A percentile compares a stretch with the other conserved stretches of the same genome.
phyloP scores from a whole-genome alignment of 2,329 filamentous ascomycete genomes.

The Scytalidium sp. region DNA sequence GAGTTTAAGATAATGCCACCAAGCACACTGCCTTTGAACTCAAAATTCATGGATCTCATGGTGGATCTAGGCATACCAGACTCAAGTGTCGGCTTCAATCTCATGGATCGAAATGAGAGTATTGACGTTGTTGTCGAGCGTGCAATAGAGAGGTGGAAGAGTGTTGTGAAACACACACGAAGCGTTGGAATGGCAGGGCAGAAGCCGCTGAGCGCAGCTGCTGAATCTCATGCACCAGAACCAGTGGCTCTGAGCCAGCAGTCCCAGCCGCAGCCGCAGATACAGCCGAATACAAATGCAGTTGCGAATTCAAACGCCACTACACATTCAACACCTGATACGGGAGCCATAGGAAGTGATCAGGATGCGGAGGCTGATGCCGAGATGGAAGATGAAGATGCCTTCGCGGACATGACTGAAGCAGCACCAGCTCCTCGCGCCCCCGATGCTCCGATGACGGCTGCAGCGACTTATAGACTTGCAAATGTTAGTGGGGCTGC shows the following conservation, averaged over 20 bases:
- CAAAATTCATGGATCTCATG: slow-evolving; percentile 43
- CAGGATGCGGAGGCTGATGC: slow-evolving; percentile 29
- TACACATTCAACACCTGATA: slow-evolving; percentile 19
- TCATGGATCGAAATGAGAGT: slow-evolving; percentile 51
- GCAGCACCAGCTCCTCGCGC: slow-evolving; percentile 8
- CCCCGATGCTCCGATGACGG: slow-evolving; percentile 15
- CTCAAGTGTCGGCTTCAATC: slow-evolving; percentile 40
- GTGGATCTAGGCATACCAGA: slow-evolving; percentile 42
- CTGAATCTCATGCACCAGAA: slow-evolving; percentile 6
- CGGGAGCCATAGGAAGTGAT: slow-evolving; percentile 16
- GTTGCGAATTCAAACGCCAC: slow-evolving; percentile 20
- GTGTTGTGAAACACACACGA: slow-evolving; percentile 52
- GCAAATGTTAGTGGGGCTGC: slow-evolving; percentile 14
- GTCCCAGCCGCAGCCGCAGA: slow-evolving; percentile 17
- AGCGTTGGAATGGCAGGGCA: slow-evolving; percentile 48
- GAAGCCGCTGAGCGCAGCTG: slow-evolving; percentile 35
- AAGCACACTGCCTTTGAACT: slow-evolving; percentile 48
- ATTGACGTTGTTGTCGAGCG: slow-evolving; percentile 48
- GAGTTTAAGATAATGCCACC: slow-evolving; percentile 55
- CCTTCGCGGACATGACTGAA: not conserved
- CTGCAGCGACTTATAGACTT: slow-evolving; percentile 17
- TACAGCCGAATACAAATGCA: slow-evolving; percentile 15
- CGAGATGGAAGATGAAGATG: slow-evolving; percentile 10
- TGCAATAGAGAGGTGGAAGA: slow-evolving; percentile 62
- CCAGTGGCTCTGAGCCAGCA: too few relatives aligned